phyloP scores from a whole-genome alignment of 2,329 filamentous ascomycete genomes.

The Diplocarpon mali region DNA sequence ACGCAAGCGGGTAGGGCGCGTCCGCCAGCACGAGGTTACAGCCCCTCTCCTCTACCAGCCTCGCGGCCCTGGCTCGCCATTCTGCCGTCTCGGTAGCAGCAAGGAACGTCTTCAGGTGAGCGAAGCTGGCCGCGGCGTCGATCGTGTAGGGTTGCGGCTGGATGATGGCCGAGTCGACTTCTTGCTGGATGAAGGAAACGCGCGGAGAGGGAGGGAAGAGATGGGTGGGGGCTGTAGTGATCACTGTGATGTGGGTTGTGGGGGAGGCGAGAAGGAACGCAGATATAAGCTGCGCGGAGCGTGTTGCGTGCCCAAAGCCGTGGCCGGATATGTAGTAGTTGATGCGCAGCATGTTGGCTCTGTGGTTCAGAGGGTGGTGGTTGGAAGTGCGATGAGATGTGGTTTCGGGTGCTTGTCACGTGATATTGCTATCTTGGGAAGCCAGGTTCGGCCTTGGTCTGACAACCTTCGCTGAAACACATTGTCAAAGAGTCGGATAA shows the following conservation, averaged over 20 bases:
- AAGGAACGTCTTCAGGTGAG: background rate
- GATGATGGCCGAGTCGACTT: constrained; percentile 2
- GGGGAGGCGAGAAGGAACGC: background rate
- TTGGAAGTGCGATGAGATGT: no score
- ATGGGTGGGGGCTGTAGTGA: background rate
- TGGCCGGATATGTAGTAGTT: constrained; percentile 3
- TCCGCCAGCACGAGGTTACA: constrained; percentile 1
- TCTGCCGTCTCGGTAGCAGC: background rate
- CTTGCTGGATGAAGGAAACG: background rate
- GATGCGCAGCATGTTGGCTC: constrained; percentile 1
- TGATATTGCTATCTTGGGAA: no score
- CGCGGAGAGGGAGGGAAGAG: constrained; percentile 1
- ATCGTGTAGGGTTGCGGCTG: constrained; percentile 3
- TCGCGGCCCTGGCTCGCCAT: background rate
- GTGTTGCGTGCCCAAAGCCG: constrained; percentile 3
- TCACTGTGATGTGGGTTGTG: constrained; percentile 2
- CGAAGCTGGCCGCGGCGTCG: background rate
- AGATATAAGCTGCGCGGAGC: constrained; percentile 1
- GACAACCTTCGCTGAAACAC: no score
- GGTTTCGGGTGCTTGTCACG: no score
- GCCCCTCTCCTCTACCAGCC: background rate
- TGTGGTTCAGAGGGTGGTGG: background rate
- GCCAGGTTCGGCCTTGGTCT: no score
- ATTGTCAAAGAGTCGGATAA: no score
- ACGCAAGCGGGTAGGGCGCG: constrained; percentile 1